phyloP scores from a whole-genome alignment of 352 stramenopile species.

The Phytophthora europaea region DNA sequence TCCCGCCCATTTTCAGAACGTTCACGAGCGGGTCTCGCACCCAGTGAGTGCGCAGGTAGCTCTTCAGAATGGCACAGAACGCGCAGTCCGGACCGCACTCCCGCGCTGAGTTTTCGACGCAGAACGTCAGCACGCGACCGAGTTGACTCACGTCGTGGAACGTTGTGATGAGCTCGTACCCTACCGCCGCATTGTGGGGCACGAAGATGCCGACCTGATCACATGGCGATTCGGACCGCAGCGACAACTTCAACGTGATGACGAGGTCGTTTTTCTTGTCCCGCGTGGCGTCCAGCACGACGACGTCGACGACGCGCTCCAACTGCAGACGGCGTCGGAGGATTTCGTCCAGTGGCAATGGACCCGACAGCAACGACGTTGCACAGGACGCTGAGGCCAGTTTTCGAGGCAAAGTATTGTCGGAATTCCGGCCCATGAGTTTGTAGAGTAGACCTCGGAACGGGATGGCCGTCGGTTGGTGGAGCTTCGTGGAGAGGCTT shows the following conservation, averaged over 20 bases:
- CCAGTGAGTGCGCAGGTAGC: conserved; percentile 28
- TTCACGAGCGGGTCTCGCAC: conserved; percentile 19
- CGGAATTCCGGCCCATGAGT: conserved; percentile 14
- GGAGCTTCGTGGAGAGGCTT: conserved; percentile 1
- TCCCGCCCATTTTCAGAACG: conserved; percentile 16
- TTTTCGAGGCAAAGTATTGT: conserved; percentile 20
- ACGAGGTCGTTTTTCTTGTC: conserved; percentile 35
- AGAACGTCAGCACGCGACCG: conserved; percentile 17
- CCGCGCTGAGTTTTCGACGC: conserved; percentile 11
- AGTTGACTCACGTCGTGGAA: conserved; percentile 35
- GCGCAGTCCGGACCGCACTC: conserved; percentile 12
- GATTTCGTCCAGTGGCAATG: conserved; percentile 6
- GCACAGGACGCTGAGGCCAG: conserved; percentile 23
- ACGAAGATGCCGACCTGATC: conserved; percentile 23
- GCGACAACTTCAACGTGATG: conserved; percentile 26
- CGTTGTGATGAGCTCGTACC: conserved; percentile 3
- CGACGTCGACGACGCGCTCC: conserved; percentile 27
- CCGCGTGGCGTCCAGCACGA: conserved; percentile 26
- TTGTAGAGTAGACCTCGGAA: conserved; percentile 21
- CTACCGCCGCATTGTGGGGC: conserved; percentile 8
- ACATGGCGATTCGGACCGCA: conserved; percentile 10
- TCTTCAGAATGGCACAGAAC: conserved; percentile 16
- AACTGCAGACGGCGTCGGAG: conserved; percentile 20
- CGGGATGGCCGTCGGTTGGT: neutral
- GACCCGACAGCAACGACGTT: conserved; percentile 17